Conservation (phyloP, 164 flowering plant species). For the Taxillus chinensis region DNA sequence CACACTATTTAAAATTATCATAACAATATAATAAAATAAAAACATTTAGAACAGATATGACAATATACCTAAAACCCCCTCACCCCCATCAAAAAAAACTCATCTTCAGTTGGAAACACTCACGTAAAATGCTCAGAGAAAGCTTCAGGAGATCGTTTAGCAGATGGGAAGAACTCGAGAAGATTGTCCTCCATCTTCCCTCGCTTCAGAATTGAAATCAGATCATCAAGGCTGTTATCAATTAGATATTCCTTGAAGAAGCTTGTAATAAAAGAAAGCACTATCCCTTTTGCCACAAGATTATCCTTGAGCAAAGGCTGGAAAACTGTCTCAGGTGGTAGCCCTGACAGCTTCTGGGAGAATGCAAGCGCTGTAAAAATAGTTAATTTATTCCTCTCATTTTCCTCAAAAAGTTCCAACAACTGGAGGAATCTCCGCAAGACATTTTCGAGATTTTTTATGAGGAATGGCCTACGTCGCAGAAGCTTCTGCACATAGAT, state of each 20-base stretch:
- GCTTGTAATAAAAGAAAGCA: slow-evolving; percentile 79
- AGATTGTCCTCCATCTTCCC: slow-evolving; percentile 94
- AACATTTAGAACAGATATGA: too few species aligned
- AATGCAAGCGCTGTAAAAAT: slow-evolving; percentile 95
- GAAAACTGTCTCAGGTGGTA: slow-evolving; percentile 94
- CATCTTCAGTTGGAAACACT: slow-evolving; percentile 16
- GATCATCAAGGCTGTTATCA: slow-evolving; percentile 89
- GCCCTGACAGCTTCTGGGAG: slow-evolving; percentile 95
- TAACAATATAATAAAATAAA: too few species aligned
- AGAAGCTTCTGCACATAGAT: slow-evolving; percentile 84
- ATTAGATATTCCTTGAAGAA: slow-evolving; percentile 91
- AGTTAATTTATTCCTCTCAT: slow-evolving; percentile 93
- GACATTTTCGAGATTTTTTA: slow-evolving; percentile 98
- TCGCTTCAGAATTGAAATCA: slow-evolving; percentile 78
- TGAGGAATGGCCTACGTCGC: slow-evolving; percentile 84
- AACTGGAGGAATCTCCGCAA: slow-evolving; percentile 91
- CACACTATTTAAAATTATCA: too few species aligned
- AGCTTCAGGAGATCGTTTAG: slow-evolving; percentile 76
- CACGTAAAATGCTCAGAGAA: slow-evolving; percentile 92
- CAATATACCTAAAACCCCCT: too few species aligned
- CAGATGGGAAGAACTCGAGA: slow-evolving; percentile 74
- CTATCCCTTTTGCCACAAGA: slow-evolving; percentile 94
- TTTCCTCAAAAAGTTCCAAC: slow-evolving; percentile 90
- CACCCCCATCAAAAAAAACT: too few species aligned
- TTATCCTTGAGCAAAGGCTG: slow-evolving; percentile 94